Evolutionary conservation across 306 rosid species (phyloP), one percentile per base, ranked within the genome.

Genomic region (Acacia acuminata): DNA sequence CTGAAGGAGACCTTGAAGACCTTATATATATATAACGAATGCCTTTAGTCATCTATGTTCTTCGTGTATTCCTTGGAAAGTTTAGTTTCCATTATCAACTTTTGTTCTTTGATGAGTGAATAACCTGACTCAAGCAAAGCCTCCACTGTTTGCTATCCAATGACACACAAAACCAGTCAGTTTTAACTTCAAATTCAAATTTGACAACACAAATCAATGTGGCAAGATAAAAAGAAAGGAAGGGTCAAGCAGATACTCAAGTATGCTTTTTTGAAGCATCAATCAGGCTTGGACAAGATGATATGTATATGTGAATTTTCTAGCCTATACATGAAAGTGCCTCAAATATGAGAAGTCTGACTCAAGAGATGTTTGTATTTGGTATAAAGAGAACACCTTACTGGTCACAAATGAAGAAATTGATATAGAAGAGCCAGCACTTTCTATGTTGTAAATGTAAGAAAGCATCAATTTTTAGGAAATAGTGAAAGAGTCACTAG

Each of bases 21-120:
- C 56, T 50, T 61, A 11, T 9, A 48, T 25, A 48, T 25, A 30
- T 15, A 64, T 30, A 64, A 30, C 14, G 70, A 30, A 25, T 77
- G 77, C 85, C 42, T 38, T 38, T 86, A 90, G 84, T 90, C 95
- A 64, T 79, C 94, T 47, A 93, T 84, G 89, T 95, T 93, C 91
- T 95, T 95, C 99, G 93, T 90, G 89, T 95, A 95, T 86, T 90
- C 99, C 92, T 93, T 95, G 55, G 98, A 95, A 81, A 93, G 98
- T 83, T 92, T 93, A 71, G 88, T 90, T 88, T 92, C 97, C 97
- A 87, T 92, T 85, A 96, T 73, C 89, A 96, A 85, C 89, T 89
- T 78, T 80, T 96, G 99, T 83, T 96, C 98, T 82, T 82, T 90
- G 85, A 93, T 11, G 53, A 96, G 89, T 78, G 97, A 92, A 85